Base-by-base conservation (phyloP, 2,329 filamentous ascomycete species). In the Pseudogymnoascus sp. region DNA sequence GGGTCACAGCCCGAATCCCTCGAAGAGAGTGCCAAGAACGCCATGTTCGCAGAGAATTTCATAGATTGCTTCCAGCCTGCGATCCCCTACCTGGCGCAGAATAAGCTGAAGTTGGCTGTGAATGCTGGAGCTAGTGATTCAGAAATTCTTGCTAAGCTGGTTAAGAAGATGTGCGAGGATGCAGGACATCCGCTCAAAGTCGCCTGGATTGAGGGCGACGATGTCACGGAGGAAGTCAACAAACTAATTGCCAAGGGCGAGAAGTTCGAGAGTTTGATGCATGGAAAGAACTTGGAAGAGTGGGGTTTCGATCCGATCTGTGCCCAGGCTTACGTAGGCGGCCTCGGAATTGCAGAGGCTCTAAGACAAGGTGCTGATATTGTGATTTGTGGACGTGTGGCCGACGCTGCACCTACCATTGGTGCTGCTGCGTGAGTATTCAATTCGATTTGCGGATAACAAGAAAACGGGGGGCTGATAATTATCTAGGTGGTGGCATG, bases 51-150 rank as follows among this genome's bases (percentile, higher is more conserved):
- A 26, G 17, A 19, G 17, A 50, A 19, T 26, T 50, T 50, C 42
- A 62, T 69, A 19, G 66, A 68, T 59, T 64, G 65, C 10, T 31
- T 69, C 10, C 42, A 59, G 11, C 67, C 68, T 6, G 68, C 67
- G 6, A 38, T 84, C 3, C 72, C 79, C 4, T 69, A 81, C 6
- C 73, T 84, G 23, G 75, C 76, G 0, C 71, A 77, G 61, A 76
- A 80, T 63, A 67, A 74, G 0, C 82, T 83, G 70, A 81, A 80
- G 65, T 75, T 83, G 11, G 75, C 81, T 35, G 75, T 82, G 46
- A 84, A 84, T 70, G 82, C 82, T 3, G 82, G 82, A 1, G 80
- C 78, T 2, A 74, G 79, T n/a, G 80, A 84, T 67, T 80, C 81
- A 0, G 73, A 76, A 63, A 78, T 75, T 0, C 68, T 84, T 17